phyloP scores from a whole-genome alignment of 495 filamentous ascomycete species.

The Penicillium argentinense region DNA sequence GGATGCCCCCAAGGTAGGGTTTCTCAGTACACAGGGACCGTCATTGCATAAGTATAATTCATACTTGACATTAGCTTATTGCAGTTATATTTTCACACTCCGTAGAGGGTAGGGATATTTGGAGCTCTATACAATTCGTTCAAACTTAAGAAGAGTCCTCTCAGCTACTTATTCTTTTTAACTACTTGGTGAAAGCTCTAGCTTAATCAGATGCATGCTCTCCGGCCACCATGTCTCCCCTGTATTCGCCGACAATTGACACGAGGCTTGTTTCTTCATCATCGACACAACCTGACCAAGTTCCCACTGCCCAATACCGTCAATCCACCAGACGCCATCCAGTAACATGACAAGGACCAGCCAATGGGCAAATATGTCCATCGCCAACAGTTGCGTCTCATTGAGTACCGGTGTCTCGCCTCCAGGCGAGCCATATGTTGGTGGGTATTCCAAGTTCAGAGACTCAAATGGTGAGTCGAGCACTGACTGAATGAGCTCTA shows the following conservation, averaged over 20 bases:
- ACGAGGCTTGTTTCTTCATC: slow-evolving; percentile 13
- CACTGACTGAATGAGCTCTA: slow-evolving; percentile 22
- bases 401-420: slow-evolving; percentile 8
- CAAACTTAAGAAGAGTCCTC: too few relatives aligned
- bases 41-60: too few relatives aligned
- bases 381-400: slow-evolving; percentile 30
- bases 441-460: slow-evolving; percentile 1
- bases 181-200: too few relatives aligned
- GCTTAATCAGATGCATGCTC: slow-evolving; percentile 24
- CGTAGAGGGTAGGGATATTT: too few relatives aligned
- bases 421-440: slow-evolving; percentile 1
- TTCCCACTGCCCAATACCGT: slow-evolving; percentile 33
- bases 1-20: too few relatives aligned
- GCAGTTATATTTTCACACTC: too few relatives aligned
- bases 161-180: too few relatives aligned
- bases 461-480: slow-evolving; percentile 13
- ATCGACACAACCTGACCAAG: slow-evolving; percentile 25
- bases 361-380: slow-evolving; percentile 48
- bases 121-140: too few relatives aligned
- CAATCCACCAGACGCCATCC: slow-evolving; percentile 47
- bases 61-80: too few relatives aligned
- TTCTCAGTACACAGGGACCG: too few relatives aligned
- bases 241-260: slow-evolving; percentile 3
- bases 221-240: slow-evolving; percentile 32
- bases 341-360: slow-evolving; percentile 43